Evolutionary conservation across 306 rosid species (phyloP), one percentile per base, ranked within the genome.

Genomic region (Gastrolobium bilobum): DNA sequence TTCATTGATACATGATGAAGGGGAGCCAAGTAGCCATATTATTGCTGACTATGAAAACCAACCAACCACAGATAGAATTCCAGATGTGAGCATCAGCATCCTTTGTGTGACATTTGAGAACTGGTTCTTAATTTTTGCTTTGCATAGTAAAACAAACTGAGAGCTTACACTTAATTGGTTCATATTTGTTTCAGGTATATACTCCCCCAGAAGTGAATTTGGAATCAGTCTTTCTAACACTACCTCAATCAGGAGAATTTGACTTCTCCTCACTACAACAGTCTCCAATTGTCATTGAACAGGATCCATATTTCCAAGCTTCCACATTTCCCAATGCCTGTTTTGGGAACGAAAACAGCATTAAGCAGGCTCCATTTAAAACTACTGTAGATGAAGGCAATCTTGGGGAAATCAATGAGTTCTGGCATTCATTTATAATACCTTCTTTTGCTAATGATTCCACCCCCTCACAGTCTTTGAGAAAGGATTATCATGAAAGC

Each of bases 71-170:
- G 31, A 15, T 62, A 5, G 9, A 56, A 26, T 47, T 65, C 75
- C 30, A 35, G 63, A 66, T 82, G 92, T 88, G 47, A 81, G 90
- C 40, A 9, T 47, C 14, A 86, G 48, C 46, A 62, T 74, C 31
- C 20, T 10, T 76, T 7, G 3, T 60, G 13, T 10, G 53, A 7
- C 34, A 53, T 60, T 72, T 14, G 43, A 10, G 38, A 35, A 53
- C 13, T 59, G 29, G 42, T 61, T 11, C 31, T 7, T 39, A 50
- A 50, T 30, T 39, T 58, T 4, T 43, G n/a, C 6, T 59, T 44
- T 48, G 43, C 39, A 60, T 34, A 2, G 51, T 6, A 43, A 77
- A 48, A 80, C 11, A 46, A 56, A 47, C 43, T 26, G 8, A 40
- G 10, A 62, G 15, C 6, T 79, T 30, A 79, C 3, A 14, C 70